Percentiles rank a stretch among this genome's conserved stretches.
These are phyloP conservation scores for Simplicillium aogashimaense DNA, from an alignment of 2,329 filamentous ascomycete species.

Conservation along the genomic window DNA sequence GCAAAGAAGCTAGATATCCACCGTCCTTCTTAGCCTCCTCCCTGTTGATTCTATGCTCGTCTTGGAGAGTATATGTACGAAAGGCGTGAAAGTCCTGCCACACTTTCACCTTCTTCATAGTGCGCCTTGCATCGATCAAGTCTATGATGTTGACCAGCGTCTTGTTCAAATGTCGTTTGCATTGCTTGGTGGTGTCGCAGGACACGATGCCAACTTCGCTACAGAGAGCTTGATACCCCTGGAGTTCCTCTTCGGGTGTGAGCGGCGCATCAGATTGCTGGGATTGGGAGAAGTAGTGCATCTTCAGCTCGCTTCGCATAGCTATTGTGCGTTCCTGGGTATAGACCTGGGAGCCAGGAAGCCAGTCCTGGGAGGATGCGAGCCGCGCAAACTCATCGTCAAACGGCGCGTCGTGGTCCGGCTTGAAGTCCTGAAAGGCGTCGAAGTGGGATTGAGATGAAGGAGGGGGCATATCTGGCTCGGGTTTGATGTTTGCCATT, in stretches of 20 bases:
- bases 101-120: slow-evolving; percentile 11
- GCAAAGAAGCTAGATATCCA: slow-evolving; percentile 12
- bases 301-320: slow-evolving; percentile 15
- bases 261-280: slow-evolving; percentile 5
- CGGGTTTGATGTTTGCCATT: no score
- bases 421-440: slow-evolving; percentile 17
- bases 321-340: slow-evolving; percentile 19
- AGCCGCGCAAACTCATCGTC: slow-evolving; percentile 20
- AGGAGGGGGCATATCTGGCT: slow-evolving; percentile 2
- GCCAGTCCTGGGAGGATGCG: slow-evolving; percentile 19
- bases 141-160: slow-evolving; percentile 21
- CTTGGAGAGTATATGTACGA: slow-evolving; percentile 13
- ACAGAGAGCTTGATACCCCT: slow-evolving; percentile 16
- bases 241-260: slow-evolving; percentile 11
- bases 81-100: slow-evolving; percentile 17
- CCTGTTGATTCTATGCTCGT: slow-evolving; percentile 10
- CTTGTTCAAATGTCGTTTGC: slow-evolving; percentile 13
- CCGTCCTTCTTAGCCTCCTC: slow-evolving; percentile 13
- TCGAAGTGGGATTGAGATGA: slow-evolving; percentile 20
- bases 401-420: slow-evolving; percentile 17
- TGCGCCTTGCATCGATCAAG: slow-evolving; percentile 18
- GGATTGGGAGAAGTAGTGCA: slow-evolving; percentile 17
- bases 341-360: slow-evolving; percentile 17
- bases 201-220: slow-evolving; percentile 15
- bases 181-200: slow-evolving; percentile 10